Evolutionary conservation across 129 eudicot species (phyloP), one percentile per base, ranked within the genome.

Genomic region (Pulicaria dysenterica): DNA sequence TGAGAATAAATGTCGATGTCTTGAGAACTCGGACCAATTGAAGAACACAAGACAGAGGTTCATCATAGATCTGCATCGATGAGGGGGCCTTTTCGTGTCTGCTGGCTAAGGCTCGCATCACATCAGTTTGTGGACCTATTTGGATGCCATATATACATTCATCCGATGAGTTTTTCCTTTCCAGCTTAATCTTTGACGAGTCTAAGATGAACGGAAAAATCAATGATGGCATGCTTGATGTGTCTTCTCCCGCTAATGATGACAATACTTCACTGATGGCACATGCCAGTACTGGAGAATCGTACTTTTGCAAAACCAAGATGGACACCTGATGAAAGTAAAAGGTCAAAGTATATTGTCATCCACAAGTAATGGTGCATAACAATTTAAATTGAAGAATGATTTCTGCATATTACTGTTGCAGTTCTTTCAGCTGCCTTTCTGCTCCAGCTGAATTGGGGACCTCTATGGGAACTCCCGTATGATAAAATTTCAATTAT

Each of bases 241-340:
- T 41, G 57, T 70, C 84, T 57, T 78, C 89, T 77, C 76, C 86
- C 37, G 55, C 62, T 56, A 91, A 47, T 24, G 82, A 77, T 72
- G 81, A 65, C 48, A 91, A 71, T 43, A 86, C 90, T 84, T 91
- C 95, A 79, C 79, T 82, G 77, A 86, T 49, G 11, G 97, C 96
- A 82, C 97, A 88, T 9, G 89, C 92, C 53, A 91, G 40, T 78
- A 84, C 40, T 31, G 97, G 96, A 64, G 95, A 75, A 49, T 82
- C 90, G n/a, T 84, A 86, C 63, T 80, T 77, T 56, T 82, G 83
- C 74, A 91, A 44, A 59, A 88, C 83, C 74, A 91, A 37, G 58
- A 88, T 54, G 73, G 96, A 83, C 31, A 88, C 96, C 97, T 91
- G 87, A 64, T 15, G 68, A 59, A 68, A 64, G 37, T 61, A n/a